Conservation (phyloP, 2,329 filamentous ascomycete species). For the Pleoardoris graminearum region DNA sequence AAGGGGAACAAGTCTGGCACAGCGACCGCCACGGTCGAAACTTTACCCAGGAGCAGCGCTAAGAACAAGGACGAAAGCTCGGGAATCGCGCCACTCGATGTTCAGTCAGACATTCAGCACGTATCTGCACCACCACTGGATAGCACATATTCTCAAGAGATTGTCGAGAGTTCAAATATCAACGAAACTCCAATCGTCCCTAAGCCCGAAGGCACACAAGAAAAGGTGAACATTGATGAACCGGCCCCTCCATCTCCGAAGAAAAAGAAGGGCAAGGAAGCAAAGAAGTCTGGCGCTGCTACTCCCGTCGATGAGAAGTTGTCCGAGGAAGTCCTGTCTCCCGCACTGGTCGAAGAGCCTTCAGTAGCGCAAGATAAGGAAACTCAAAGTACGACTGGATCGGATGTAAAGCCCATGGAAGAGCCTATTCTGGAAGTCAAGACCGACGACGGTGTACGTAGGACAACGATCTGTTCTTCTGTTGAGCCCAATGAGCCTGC, state of each 20-base stretch:
- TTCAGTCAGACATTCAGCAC: not conserved
- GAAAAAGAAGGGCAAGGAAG: slow-evolving; percentile 32
- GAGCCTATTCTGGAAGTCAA: not conserved
- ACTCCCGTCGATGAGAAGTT: slow-evolving; percentile 11
- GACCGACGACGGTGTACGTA: not conserved
- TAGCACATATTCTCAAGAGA: not conserved
- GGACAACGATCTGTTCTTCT: not conserved
- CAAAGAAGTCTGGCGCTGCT: slow-evolving; percentile 18
- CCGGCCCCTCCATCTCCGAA: slow-evolving; percentile 11
- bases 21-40: slow-evolving; percentile 7
- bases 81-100: not conserved
- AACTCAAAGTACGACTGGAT: slow-evolving; percentile 3
- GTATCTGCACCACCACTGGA: not conserved
- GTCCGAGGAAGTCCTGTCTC: not conserved
- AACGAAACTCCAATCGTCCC: not conserved
- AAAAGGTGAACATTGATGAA: slow-evolving; percentile 17
- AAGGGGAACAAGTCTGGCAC: slow-evolving; percentile 20
- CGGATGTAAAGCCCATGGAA: not conserved
- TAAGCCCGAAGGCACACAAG: slow-evolving; percentile 1
- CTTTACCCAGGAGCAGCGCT: not conserved
- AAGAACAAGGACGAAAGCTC: not conserved
- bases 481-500: not conserved
- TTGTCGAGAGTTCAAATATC: not conserved
- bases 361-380: not conserved
- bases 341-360: not conserved